These are phyloP conservation scores for Microdochium bolleyi DNA, from an alignment of 2,329 filamentous ascomycete genomes.

Conservation along the genomic window DNA sequence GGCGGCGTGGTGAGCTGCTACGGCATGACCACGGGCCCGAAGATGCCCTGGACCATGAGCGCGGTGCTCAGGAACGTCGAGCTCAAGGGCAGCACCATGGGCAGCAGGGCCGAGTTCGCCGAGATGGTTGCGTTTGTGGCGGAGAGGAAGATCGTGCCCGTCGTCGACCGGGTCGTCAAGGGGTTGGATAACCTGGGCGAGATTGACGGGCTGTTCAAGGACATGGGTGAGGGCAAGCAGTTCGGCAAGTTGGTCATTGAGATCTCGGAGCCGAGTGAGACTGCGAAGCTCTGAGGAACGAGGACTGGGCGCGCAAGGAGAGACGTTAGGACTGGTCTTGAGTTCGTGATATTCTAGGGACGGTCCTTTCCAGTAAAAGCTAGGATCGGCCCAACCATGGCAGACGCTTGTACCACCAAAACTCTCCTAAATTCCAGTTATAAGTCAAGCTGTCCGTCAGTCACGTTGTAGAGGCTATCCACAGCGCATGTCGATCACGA, in stretches of 20 bases:
- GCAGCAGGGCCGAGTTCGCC: conserved; percentile 78
- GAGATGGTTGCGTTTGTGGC: conserved; percentile 83
- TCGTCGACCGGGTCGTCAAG: conserved; percentile 67
- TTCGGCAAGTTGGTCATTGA: conserved; percentile 90
- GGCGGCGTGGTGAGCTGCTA: conserved; percentile 83
- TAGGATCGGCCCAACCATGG: too few species aligned
- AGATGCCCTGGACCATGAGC: conserved; percentile 79
- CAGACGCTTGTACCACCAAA: too few species aligned
- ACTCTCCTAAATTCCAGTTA: too few species aligned
- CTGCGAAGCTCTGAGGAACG: conserved; percentile 30
- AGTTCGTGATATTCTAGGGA: not conserved
- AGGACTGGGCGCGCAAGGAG: too few species aligned
- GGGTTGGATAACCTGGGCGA: conserved; percentile 68
- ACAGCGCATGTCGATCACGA: too few species aligned
- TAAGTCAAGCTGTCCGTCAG: too few species aligned
- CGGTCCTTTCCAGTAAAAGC: too few species aligned
- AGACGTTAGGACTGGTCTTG: not conserved
- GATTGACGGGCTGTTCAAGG: conserved; percentile 77
- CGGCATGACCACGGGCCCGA: conserved; percentile 82
- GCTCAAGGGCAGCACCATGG: conserved; percentile 82
- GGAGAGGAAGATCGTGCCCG: conserved; percentile 63
- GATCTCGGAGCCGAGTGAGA: conserved; percentile 29
- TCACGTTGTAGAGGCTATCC: too few species aligned
- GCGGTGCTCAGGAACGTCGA: conserved; percentile 86
- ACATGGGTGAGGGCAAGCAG: conserved; percentile 78